Evolutionary conservation across 2,329 filamentous ascomycete genomes (phyloP), one percentile per base, ranked within the genome.

Genomic region (Paracorniculantispora psalliotae): DNA sequence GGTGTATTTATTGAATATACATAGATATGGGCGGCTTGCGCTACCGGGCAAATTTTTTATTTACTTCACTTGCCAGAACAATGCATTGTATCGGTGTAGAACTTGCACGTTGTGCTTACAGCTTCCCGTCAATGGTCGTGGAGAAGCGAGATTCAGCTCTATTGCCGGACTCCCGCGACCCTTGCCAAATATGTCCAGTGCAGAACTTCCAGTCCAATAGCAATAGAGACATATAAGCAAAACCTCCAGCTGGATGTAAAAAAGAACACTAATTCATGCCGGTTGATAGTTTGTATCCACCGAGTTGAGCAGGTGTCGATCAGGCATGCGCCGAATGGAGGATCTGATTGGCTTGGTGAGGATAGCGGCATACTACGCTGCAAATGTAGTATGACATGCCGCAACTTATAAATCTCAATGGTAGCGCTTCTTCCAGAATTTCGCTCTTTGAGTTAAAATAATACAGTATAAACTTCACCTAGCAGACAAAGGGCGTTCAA

Each of bases 31-130:
- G 10, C 41, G 19, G 41, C 9, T 13, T 25, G 8, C 21, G 41
- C 19, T 19, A n/a, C n/a, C n/a, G n/a, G 4, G 21, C 6, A 13
- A 47, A 26, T 17, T n/a, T 39, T 26, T 4, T n/a, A 35, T 19
- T 52, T 1, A 15, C 2, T 6, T 28, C 30, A 15, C 2, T 6
- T 28, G n/a, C 19, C n/a, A 1, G 28, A 17, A 26, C 33, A 28
- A 52, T 52, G 33, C 15, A 52, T 55, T 55, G 52, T 35, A n/a
- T 57, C 41, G 41, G 39, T 55, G 26, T 55, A 35, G 37, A 43
- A 30, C 44, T 26, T 35, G 26, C 19, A 10, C 13, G 12, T 17
- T 43, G 28, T 26, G 52, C 12, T 30, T 33, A 17, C 52, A 30
- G 33, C 17, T n/a, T 30, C 30, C n/a, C 25, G 49, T 21, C 6